Evolutionary conservation across 2,329 filamentous ascomycete genomes (phyloP).

Genomic region (Penicillium crustosum): DNA sequence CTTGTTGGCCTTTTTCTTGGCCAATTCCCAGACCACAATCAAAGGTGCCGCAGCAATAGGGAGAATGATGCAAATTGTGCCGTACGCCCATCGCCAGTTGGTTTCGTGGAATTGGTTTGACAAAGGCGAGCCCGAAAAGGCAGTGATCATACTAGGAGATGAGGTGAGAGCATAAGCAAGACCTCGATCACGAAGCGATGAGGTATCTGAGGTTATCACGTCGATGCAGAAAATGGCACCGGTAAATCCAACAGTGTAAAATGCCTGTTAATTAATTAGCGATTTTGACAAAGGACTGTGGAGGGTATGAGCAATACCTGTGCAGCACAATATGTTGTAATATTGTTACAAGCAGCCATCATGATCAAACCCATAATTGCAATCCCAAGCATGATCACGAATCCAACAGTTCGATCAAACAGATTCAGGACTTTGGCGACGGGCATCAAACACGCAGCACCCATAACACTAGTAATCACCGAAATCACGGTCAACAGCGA

Average conservation of each 20-base stretch:
- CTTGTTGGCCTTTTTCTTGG: constrained; percentile 57
- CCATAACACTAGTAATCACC: constrained; percentile 57
- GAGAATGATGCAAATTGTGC: constrained; percentile 60
- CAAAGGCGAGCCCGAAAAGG: constrained; percentile 57
- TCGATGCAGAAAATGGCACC: constrained; percentile 58
- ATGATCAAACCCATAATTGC: constrained; percentile 56
- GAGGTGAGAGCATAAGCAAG: constrained; percentile 60
- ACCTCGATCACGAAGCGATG: constrained; percentile 59
- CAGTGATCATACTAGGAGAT: constrained; percentile 63
- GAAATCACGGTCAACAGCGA: constrained; percentile 56
- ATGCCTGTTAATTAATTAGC: constrained; percentile 29
- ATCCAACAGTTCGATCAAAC: constrained; percentile 61
- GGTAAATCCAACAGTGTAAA: constrained; percentile 51
- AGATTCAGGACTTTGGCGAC: constrained; percentile 63
- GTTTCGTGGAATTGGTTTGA: constrained; percentile 53
- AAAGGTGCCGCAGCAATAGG: constrained; percentile 59
- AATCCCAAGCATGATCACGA: constrained; percentile 50
- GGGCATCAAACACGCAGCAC: constrained; percentile 58
- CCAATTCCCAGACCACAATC: constrained; percentile 53
- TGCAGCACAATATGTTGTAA: constrained; percentile 63
- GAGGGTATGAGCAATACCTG: constrained; percentile 32
- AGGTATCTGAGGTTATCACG: constrained; percentile 63
- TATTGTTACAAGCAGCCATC: constrained; percentile 60
- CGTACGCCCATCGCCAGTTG: constrained; percentile 64
- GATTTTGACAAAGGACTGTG: neutral